A percentile compares a stretch with the other conserved stretches of the same genome.
Evolutionary conservation across 1,139 yeast genomes (phyloP).

Genomic region (Saccharomyces hybrid): DNA sequence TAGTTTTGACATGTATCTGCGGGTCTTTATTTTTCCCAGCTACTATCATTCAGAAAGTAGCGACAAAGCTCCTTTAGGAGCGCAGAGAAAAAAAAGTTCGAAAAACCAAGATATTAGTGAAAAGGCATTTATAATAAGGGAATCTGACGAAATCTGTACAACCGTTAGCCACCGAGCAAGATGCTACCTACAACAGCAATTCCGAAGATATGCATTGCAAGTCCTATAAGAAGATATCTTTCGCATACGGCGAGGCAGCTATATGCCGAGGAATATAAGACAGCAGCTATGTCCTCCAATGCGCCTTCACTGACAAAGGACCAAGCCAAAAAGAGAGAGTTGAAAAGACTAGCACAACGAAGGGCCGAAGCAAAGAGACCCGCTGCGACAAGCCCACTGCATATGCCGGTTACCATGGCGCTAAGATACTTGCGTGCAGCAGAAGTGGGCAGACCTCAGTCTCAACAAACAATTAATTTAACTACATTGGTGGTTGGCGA

Average conservation of each 20-base stretch:
- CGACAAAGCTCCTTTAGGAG: background rate
- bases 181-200: background rate
- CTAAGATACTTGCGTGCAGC: constrained; percentile 76
- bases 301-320: constrained; percentile 23
- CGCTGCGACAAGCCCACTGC: constrained; percentile 50
- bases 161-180: background rate
- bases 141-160: background rate
- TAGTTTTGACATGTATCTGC: background rate
- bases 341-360: constrained; percentile 24
- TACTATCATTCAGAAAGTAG: background rate
- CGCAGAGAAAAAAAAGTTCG: background rate
- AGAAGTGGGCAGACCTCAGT: constrained; percentile 74
- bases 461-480: constrained; percentile 60
- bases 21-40: background rate
- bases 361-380: constrained; percentile 32
- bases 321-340: constrained; percentile 26
- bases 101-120: background rate
- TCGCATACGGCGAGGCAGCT: constrained; percentile 9
- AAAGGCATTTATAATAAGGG: background rate
- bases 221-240: background rate
- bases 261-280: constrained; percentile 12
- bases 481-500: constrained; percentile 66
- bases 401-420: constrained; percentile 67
- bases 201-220: background rate
- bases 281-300: constrained; percentile 2